A percentile compares a stretch with the other conserved stretches of the same genome.
Conservation (phyloP, 352 stramenopile species). For the Globisporangium paroecandrum region DNA sequence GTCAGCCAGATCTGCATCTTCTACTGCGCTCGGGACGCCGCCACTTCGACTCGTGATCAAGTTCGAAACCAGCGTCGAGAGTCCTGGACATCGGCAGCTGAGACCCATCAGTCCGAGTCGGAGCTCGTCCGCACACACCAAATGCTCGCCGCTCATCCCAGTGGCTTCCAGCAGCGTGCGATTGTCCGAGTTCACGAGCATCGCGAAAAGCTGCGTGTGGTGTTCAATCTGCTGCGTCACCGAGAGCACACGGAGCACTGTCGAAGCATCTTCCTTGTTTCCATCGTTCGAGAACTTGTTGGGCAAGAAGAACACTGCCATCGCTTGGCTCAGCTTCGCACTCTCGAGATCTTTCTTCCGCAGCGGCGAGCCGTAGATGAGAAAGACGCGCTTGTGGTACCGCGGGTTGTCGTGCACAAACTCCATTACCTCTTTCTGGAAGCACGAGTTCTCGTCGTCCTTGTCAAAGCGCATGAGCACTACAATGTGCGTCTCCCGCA, state of each 20-base stretch:
- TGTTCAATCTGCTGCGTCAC: constrained; percentile 63
- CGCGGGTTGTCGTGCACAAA: constrained; percentile 68
- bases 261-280: constrained; percentile 80
- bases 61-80: constrained; percentile 84
- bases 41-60: constrained; percentile 73
- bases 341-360: constrained; percentile 47
- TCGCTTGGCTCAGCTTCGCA: constrained; percentile 58
- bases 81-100: constrained; percentile 72
- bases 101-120: constrained; percentile 81
- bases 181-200: constrained; percentile 85
- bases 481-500: constrained; percentile 80
- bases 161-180: constrained; percentile 71
- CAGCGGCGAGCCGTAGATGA: constrained; percentile 73
- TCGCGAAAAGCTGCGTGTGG: constrained; percentile 73
- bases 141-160: constrained; percentile 59
- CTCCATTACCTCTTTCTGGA: constrained; percentile 60
- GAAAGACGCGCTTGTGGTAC: constrained; percentile 78
- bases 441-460: constrained; percentile 37
- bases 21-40: constrained; percentile 25
- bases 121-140: constrained; percentile 82
- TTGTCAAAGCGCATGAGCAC: constrained; percentile 76
- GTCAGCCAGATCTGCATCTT: not conserved
- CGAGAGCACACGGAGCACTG: constrained; percentile 73
- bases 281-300: constrained; percentile 80
- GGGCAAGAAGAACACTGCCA: constrained; percentile 82